These are phyloP conservation scores for Lachancea waltii DNA, from an alignment of 805 yeast species.

Conservation along the genomic window DNA sequence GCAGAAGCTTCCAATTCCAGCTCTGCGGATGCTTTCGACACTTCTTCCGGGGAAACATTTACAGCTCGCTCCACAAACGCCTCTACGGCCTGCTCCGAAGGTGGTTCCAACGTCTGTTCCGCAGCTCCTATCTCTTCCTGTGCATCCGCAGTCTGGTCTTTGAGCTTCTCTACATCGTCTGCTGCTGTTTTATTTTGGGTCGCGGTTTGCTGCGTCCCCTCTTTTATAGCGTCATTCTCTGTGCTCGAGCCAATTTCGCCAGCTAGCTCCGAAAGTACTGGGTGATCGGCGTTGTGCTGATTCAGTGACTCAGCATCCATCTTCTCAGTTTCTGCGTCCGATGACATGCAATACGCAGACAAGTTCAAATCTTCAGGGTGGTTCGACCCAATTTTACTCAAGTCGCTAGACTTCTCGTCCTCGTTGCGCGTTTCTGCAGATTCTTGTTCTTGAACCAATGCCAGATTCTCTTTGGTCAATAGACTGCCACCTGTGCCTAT, in stretches of 20 bases:
- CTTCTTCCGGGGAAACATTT: neutral
- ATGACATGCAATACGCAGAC: constrained; percentile 32
- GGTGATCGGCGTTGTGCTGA: constrained; percentile 3
- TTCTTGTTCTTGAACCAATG: neutral
- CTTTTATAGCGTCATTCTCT: neutral
- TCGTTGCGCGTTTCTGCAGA: constrained; percentile 3
- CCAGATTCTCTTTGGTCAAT: constrained; percentile 10
- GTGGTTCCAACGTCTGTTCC: no score
- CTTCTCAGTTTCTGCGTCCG: constrained; percentile 90
- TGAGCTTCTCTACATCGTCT: no score
- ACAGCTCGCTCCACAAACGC: neutral
- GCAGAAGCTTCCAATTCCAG: constrained; percentile 1
- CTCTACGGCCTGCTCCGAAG: no score
- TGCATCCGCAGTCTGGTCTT: no score
- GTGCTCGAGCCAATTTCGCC: neutral
- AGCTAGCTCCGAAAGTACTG: constrained; percentile 5
- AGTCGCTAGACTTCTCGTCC: constrained; percentile 14
- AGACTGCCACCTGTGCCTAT: neutral
- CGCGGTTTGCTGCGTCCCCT: neutral
- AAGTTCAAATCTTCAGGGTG: constrained; percentile 38
- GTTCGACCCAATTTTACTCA: constrained; percentile 23
- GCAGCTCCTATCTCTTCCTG: no score
- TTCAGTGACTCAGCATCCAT: constrained; percentile 45
- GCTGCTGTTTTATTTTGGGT: neutral
- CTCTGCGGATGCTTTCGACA: neutral